Evolutionary conservation across 257 asterid species (phyloP).

Genomic region (Jasminum sambac): DNA sequence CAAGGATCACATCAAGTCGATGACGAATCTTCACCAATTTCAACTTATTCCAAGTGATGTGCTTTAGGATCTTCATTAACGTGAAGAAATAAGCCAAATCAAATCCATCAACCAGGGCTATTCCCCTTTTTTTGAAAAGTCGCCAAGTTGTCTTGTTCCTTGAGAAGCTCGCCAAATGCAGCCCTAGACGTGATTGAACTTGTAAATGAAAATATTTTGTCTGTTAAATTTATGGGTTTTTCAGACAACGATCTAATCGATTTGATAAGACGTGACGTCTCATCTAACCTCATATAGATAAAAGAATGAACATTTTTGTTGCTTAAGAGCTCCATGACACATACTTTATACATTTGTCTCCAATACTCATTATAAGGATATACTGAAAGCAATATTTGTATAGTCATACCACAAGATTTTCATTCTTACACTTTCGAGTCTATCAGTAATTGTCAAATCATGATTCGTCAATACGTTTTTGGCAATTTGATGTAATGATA

Average conservation of each 20-base stretch:
- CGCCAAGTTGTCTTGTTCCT: too few relatives aligned
- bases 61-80: too few relatives aligned
- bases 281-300: constrained; percentile 7
- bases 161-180: neutral
- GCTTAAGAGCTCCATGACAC: constrained; percentile 12
- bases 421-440: neutral
- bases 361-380: constrained; percentile 17
- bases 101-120: neutral
- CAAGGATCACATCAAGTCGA: constrained; percentile 18
- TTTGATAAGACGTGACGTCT: neutral
- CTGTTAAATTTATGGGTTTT: neutral
- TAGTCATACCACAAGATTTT: constrained; percentile 10
- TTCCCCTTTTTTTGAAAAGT: too few relatives aligned
- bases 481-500: too few relatives aligned
- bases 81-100: too few relatives aligned
- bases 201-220: neutral
- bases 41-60: neutral
- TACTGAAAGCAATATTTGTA: constrained; percentile 11
- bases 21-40: constrained; percentile 9
- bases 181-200: neutral
- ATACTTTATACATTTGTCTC: constrained; percentile 18
- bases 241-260: neutral
- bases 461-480: too few relatives aligned
- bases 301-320: constrained; percentile 16
- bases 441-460: too few relatives aligned